These are phyloP conservation scores for Cucurbita maxima DNA, from an alignment of 306 rosid genomes.

Conservation along the genomic window DNA sequence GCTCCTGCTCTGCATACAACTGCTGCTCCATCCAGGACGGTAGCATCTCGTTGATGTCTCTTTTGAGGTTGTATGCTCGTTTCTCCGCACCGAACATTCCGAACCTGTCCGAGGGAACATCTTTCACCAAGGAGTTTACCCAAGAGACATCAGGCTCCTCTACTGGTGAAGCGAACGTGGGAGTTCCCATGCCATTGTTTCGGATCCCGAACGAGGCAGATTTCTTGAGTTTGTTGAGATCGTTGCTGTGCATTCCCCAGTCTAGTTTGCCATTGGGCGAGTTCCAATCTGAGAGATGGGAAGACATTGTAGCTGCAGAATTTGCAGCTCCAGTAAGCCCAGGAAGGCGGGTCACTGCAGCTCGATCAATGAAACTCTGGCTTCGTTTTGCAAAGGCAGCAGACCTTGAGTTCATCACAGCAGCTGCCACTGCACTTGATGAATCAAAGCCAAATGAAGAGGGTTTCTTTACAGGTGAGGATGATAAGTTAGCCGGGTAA, in stretches of 20 bases:
- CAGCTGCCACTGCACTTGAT: slow-evolving; percentile 74
- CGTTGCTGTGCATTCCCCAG: slow-evolving; percentile 86
- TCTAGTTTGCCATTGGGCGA: slow-evolving; percentile 76
- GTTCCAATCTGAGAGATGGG: slow-evolving; percentile 61
- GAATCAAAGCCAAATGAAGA: slow-evolving; percentile 60
- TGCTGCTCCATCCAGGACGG: slow-evolving; percentile 85
- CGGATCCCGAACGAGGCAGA: slow-evolving; percentile 89
- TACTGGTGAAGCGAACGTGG: slow-evolving; percentile 14
- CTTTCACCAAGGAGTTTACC: slow-evolving; percentile 80
- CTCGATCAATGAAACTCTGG: slow-evolving; percentile 91
- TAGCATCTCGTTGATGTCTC: slow-evolving; percentile 39
- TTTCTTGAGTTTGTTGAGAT: slow-evolving; percentile 73
- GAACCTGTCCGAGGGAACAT: slow-evolving; percentile 45
- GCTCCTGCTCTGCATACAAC: slow-evolving; percentile 86
- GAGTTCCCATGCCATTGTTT: slow-evolving; percentile 24
- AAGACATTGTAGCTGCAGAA: slow-evolving; percentile 41
- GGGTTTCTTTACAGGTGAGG: slow-evolving; percentile 68
- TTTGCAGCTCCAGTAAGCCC: slow-evolving; percentile 42
- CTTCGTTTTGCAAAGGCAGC: slow-evolving; percentile 85
- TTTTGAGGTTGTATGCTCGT: slow-evolving; percentile 40
- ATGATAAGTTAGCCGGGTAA: slow-evolving; percentile 63
- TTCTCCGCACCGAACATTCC: slow-evolving; percentile 28
- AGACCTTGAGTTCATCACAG: slow-evolving; percentile 88
- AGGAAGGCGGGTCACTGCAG: slow-evolving; percentile 29
- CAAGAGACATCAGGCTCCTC: slow-evolving; percentile 92